These are phyloP conservation scores for Pichia sp. DNA, from an alignment of 1,139 yeast species.

Conservation along the genomic window DNA sequence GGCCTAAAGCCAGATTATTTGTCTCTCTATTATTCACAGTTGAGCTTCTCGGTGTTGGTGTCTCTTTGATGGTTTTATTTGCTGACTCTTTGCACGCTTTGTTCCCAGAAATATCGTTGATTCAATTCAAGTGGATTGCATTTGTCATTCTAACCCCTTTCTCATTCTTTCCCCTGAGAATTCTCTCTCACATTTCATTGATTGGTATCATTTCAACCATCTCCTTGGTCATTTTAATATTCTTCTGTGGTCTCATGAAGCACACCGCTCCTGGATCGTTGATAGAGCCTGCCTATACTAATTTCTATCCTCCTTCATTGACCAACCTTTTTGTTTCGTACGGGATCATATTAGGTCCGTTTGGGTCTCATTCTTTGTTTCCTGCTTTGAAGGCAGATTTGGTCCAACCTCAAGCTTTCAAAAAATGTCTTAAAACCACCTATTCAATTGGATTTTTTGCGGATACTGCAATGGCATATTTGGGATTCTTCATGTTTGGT, in stretches of 20 bases:
- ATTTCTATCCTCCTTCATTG: conserved; percentile 36
- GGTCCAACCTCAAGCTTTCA: conserved; percentile 37
- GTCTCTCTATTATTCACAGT: conserved; percentile 67
- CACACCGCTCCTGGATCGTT: conserved; percentile 41
- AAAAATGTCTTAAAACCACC: conserved; percentile 26
- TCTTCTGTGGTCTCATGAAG: conserved; percentile 37
- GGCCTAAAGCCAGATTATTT: conserved; percentile 44
- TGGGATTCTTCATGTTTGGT: conserved; percentile 55
- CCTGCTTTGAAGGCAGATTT: conserved; percentile 52
- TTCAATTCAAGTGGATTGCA: conserved; percentile 33
- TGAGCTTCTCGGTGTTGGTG: conserved; percentile 51
- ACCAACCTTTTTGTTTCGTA: conserved; percentile 40
- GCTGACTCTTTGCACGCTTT: conserved; percentile 43
- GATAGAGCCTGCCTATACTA: conserved; percentile 31
- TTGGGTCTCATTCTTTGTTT: conserved; percentile 56
- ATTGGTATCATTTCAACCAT: conserved; percentile 42
- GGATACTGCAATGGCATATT: conserved; percentile 45
- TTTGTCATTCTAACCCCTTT: conserved; percentile 36
- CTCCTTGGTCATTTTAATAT: conserved; percentile 31
- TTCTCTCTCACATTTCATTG: conserved; percentile 40
- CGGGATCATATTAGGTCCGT: conserved; percentile 54
- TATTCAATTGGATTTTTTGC: conserved; percentile 41
- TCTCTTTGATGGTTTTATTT: conserved; percentile 44
- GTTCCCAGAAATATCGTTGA: conserved; percentile 30
- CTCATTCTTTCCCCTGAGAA: conserved; percentile 38